phyloP scores from a whole-genome alignment of 2,329 filamentous ascomycete species.

The Fusarium haematococcum region DNA sequence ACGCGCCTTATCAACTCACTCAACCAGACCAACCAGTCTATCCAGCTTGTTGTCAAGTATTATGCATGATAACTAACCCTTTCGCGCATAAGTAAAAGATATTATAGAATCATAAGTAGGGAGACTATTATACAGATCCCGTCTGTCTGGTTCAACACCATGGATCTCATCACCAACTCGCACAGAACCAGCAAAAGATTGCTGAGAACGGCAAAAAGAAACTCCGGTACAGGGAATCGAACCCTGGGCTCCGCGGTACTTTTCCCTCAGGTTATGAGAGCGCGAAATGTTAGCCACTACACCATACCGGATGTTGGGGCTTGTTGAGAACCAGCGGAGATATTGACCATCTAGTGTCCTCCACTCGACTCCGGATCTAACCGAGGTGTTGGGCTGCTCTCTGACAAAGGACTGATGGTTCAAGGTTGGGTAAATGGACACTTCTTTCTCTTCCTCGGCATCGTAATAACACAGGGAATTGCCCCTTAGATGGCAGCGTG shows the following conservation, averaged over 20 bases:
- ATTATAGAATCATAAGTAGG: too few species aligned
- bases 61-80: too few species aligned
- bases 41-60: too few species aligned
- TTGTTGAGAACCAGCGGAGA: not conserved
- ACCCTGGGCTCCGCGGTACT: not conserved
- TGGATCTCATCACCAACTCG: not conserved
- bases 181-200: too few species aligned
- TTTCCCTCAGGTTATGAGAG: constrained; percentile 37
- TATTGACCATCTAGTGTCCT: not conserved
- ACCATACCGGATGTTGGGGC: constrained; percentile 45
- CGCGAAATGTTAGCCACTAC: constrained; percentile 52
- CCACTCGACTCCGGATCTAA: not conserved
- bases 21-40: too few species aligned
- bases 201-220: not conserved
- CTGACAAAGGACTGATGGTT: not conserved
- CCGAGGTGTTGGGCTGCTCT: not conserved
- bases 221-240: not conserved
- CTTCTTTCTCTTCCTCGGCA: not conserved
- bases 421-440: not conserved
- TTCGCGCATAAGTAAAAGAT: too few species aligned
- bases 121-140: too few species aligned
- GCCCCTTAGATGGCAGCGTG: not conserved
- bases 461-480: not conserved
- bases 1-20: too few species aligned
- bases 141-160: not conserved